A percentile compares a stretch with the other conserved stretches of the same genome.
Conservation (phyloP, 2,329 filamentous ascomycete genomes). For the Fusarium sp. region DNA sequence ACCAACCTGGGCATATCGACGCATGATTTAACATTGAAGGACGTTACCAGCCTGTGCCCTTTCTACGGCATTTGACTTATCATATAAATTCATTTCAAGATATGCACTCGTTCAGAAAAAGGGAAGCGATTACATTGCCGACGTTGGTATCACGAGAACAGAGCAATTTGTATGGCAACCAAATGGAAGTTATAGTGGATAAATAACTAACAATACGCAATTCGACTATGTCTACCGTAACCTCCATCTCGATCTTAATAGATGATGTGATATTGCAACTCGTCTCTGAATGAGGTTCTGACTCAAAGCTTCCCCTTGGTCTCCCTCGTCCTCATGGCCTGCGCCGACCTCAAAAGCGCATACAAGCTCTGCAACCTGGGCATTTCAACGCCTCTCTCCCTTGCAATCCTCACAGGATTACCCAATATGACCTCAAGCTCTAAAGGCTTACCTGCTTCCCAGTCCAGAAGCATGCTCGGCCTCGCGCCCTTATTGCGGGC, state of each 20-base stretch:
- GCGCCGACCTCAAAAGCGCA: slow-evolving; percentile 70
- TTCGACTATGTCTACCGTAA: neutral
- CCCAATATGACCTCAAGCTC: slow-evolving; percentile 79
- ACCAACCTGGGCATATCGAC: neutral
- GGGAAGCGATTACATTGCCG: neutral
- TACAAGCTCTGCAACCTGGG: slow-evolving; percentile 74
- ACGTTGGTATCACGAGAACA: neutral
- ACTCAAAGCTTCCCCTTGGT: slow-evolving; percentile 39
- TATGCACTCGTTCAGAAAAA: too few species aligned
- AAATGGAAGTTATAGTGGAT: neutral
- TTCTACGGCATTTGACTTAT: neutral
- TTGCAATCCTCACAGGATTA: slow-evolving; percentile 73
- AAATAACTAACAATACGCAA: neutral
- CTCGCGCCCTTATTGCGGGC: slow-evolving; percentile 71
- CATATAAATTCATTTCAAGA: neutral
- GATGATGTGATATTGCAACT: neutral
- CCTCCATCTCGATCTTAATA: neutral
- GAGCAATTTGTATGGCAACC: neutral
- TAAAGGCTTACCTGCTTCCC: slow-evolving; percentile 72
- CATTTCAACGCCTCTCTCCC: slow-evolving; percentile 70
- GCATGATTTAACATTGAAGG: neutral
- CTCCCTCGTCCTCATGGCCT: slow-evolving; percentile 59
- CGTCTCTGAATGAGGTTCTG: neutral
- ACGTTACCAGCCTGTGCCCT: neutral
- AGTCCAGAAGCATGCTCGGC: slow-evolving; percentile 76